Percentiles rank a stretch among this genome's conserved stretches.
Evolutionary conservation across 495 filamentous ascomycete species (phyloP).

Genomic region (Neurospora sp.): DNA sequence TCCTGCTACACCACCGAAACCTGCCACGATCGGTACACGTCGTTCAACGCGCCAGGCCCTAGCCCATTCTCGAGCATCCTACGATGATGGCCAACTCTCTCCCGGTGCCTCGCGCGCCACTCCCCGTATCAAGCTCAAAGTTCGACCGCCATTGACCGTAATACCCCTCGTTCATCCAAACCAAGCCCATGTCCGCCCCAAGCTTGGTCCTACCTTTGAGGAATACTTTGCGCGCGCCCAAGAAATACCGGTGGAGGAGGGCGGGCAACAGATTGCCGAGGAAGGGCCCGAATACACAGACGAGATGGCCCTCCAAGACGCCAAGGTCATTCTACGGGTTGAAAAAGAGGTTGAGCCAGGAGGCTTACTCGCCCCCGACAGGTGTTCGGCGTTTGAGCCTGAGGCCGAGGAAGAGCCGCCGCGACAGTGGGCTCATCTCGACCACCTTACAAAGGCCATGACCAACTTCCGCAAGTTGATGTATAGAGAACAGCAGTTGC

Average conservation of each 20-base stretch:
- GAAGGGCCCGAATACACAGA: conserved; percentile 44
- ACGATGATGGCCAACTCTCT: conserved; percentile 16
- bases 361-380: conserved; percentile 59
- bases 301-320: conserved; percentile 44
- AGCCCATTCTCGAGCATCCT: conserved; percentile 7
- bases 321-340: conserved; percentile 46
- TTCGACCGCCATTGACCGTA: conserved; percentile 24
- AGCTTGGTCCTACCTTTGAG: conserved; percentile 40
- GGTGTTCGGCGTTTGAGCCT: conserved; percentile 65
- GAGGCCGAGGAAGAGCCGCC: conserved; percentile 67
- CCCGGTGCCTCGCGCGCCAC: conserved; percentile 18
- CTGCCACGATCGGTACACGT: conserved; percentile 24
- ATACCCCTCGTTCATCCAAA: conserved; percentile 46
- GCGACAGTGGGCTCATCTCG: conserved; percentile 70
- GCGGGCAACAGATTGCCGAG: conserved; percentile 41
- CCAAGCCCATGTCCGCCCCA: conserved; percentile 35
- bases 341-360: conserved; percentile 61
- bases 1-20: conserved; percentile 24
- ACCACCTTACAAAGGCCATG: conserved; percentile 76
- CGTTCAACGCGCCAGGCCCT: conserved; percentile 22
- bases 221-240: conserved; percentile 40
- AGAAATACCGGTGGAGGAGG: conserved; percentile 35
- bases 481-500: conserved; percentile 63
- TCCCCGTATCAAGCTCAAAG: conserved; percentile 33
- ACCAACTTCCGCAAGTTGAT: conserved; percentile 70